phyloP scores from a whole-genome alignment of 139 green algal species.

The Picochlorum sp. region DNA sequence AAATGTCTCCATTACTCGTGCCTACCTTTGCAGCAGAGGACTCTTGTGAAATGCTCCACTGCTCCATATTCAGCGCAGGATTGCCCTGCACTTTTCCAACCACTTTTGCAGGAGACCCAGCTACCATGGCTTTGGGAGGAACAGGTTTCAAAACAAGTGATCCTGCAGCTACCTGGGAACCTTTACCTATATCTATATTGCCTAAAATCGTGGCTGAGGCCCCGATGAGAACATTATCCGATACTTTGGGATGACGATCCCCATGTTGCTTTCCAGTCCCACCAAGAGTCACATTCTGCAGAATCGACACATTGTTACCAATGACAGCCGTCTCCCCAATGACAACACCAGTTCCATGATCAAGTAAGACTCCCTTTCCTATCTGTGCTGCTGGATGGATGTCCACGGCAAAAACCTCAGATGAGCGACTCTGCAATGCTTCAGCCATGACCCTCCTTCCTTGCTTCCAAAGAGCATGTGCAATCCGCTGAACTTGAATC shows the following conservation, averaged over 20 bases:
- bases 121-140: conserved; percentile 67
- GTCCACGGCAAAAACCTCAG: conserved; percentile 83
- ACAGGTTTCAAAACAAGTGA: conserved; percentile 87
- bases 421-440: conserved; percentile 60
- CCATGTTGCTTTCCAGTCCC: conserved; percentile 92
- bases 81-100: conserved; percentile 62
- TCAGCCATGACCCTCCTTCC: conserved; percentile 73
- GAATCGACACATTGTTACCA: conserved; percentile 88
- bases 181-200: conserved; percentile 87
- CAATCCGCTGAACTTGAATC: conserved; percentile 85
- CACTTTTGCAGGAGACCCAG: conserved; percentile 72
- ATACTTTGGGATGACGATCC: conserved; percentile 92
- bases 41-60: conserved; percentile 11
- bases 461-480: conserved; percentile 74
- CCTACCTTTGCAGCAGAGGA: background rate
- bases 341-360: conserved; percentile 79
- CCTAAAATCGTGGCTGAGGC: conserved; percentile 82
- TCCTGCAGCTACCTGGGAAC: conserved; percentile 75
- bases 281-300: conserved; percentile 94
- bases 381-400: conserved; percentile 91
- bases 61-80: conserved; percentile 26
- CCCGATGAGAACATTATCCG: conserved; percentile 86
- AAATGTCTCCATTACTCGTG: no score
- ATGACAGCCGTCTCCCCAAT: conserved; percentile 93
- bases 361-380: conserved; percentile 88